phyloP scores from a whole-genome alignment of 352 stramenopile species.

The Pythium aquatile region DNA sequence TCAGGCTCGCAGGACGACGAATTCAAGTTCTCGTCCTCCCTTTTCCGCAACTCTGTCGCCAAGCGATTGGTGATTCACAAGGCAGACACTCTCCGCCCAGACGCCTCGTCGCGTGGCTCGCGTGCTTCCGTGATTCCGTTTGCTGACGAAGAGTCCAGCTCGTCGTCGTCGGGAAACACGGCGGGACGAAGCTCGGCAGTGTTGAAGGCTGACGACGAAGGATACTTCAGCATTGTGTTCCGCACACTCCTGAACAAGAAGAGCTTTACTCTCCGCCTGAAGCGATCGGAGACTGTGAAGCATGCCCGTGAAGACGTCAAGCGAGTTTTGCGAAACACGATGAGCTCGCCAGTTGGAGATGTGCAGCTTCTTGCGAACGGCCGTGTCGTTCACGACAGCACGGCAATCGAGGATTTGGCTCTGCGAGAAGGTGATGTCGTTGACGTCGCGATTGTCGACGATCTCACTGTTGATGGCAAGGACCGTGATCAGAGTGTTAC shows the following conservation, averaged over 20 bases:
- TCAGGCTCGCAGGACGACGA: conserved; percentile 19
- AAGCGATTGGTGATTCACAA: conserved; percentile 29
- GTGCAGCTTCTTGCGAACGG: conserved; percentile 66
- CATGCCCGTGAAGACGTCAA: conserved; percentile 59
- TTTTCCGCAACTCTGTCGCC: conserved; percentile 28
- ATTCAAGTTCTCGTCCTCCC: conserved; percentile 37
- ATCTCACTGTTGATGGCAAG: conserved; percentile 15
- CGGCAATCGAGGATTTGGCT: conserved; percentile 44
- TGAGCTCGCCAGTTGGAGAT: conserved; percentile 40
- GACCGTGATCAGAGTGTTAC: neutral
- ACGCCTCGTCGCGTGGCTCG: conserved; percentile 15
- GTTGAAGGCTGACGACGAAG: conserved; percentile 51
- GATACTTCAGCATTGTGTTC: conserved; percentile 60
- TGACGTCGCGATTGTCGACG: conserved; percentile 70
- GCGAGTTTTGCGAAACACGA: conserved; percentile 49
- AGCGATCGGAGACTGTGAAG: conserved; percentile 51
- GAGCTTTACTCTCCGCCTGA: conserved; percentile 56
- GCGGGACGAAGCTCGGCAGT: conserved; percentile 21
- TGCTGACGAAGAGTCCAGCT: conserved; percentile 40
- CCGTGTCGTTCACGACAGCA: conserved; percentile 48
- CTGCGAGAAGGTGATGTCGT: conserved; percentile 67
- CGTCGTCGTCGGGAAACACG: neutral
- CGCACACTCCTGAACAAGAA: conserved; percentile 72
- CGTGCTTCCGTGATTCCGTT: conserved; percentile 61
- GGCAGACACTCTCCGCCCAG: conserved; percentile 16